Percentiles rank a stretch among this genome's conserved stretches.
Conservation (phyloP, 257 asterid species). For the Lithospermum erythrorhizon region DNA sequence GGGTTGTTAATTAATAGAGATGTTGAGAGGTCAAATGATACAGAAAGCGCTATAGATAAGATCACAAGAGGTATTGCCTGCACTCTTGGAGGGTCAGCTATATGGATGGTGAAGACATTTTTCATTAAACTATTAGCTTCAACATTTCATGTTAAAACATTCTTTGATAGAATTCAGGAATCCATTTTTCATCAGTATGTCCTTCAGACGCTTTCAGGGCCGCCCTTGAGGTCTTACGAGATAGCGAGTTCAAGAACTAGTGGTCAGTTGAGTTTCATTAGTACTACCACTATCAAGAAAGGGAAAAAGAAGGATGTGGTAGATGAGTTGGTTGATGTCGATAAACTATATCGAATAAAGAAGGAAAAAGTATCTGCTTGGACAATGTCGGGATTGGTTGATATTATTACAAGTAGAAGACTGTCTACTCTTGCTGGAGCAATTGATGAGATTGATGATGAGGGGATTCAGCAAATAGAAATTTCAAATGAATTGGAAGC, state of each 20-base stretch:
- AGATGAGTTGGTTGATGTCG: constrained; percentile 53
- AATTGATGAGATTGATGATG: constrained; percentile 44
- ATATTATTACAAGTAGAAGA: constrained; percentile 42
- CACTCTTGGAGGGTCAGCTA: constrained; percentile 50
- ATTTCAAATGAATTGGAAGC: constrained; percentile 63
- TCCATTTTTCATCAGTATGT: constrained; percentile 70
- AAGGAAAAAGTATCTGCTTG: constrained; percentile 63
- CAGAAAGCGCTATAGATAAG: constrained; percentile 26
- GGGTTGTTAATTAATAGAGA: constrained; percentile 34
- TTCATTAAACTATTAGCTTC: constrained; percentile 55
- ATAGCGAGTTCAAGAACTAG: constrained; percentile 8
- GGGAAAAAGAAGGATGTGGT: constrained; percentile 27
- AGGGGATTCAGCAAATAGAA: constrained; percentile 24
- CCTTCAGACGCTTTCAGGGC: constrained; percentile 50
- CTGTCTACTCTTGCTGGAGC: constrained; percentile 40
- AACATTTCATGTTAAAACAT: constrained; percentile 50
- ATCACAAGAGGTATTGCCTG: constrained; percentile 48
- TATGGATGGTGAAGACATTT: constrained; percentile 66
- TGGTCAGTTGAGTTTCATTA: constrained; percentile 39
- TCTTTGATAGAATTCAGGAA: constrained; percentile 68
- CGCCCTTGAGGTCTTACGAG: constrained; percentile 18
- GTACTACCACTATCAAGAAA: constrained; percentile 9
- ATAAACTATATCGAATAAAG: constrained; percentile 51
- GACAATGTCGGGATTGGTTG: constrained; percentile 66
- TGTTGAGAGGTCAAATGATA: constrained; percentile 20